These are phyloP conservation scores for Aegilops speltoides DNA, from an alignment of 176 grass and related monocot genomes.

Conservation along the genomic window DNA sequence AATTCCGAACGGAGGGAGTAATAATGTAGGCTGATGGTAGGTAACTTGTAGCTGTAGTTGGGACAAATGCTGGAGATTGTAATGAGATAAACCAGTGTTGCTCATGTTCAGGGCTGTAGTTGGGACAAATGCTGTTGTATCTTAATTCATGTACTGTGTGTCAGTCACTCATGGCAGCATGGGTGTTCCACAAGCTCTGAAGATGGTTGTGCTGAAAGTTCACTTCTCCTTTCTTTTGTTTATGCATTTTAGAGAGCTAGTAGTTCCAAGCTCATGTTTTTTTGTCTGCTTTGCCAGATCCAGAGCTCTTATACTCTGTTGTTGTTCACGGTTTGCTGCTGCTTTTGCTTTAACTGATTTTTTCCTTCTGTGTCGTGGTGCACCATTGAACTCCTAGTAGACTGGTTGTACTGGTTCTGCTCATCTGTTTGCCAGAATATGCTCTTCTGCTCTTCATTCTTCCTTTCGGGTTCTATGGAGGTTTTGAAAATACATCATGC, in stretches of 20 bases:
- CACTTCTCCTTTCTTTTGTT: neutral
- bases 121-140: neutral
- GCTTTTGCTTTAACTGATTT: neutral
- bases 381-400: neutral
- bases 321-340: neutral
- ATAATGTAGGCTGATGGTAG: constrained; percentile 37
- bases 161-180: neutral
- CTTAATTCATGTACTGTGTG: neutral
- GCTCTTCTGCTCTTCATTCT: no score
- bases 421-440: neutral
- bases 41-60: no score
- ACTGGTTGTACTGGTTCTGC: neutral
- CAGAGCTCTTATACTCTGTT: neutral
- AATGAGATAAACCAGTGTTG: constrained; percentile 13
- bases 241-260: neutral
- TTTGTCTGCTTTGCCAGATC: neutral
- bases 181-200: neutral
- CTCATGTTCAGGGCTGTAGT: constrained; percentile 33
- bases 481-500: no score
- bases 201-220: neutral
- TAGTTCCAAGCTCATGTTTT: neutral
- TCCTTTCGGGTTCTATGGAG: no score
- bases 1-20: no score
- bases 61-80: constrained; percentile 1
- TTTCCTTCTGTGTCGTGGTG: neutral